A percentile compares a stretch with the other conserved stretches of the same genome.
These are phyloP conservation scores for Rhizopogon vulgaris DNA, from an alignment of 768 basidiomycete genomes.

Conservation along the genomic window DNA sequence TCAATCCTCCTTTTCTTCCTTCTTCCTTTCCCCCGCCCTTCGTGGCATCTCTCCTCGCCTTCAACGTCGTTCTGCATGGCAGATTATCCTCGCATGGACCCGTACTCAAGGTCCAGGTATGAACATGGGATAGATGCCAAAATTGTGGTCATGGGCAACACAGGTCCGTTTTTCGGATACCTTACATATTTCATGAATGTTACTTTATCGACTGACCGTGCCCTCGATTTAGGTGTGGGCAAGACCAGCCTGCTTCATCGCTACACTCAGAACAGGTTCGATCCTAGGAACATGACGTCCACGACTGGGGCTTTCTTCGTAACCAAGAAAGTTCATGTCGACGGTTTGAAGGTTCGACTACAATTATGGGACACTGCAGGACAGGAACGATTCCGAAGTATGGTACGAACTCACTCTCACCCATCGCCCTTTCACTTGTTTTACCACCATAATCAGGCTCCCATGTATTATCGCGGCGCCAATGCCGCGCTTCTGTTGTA, in stretches of 20 bases:
- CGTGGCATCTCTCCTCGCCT: conserved; percentile 33
- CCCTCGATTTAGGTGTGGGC: conserved; percentile 60
- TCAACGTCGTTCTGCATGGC: conserved; percentile 38
- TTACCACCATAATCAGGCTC: conserved; percentile 49
- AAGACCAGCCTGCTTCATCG: conserved; percentile 89
- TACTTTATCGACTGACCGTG: conserved; percentile 11
- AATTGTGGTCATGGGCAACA: conserved; percentile 92
- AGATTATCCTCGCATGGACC: conserved; percentile 56
- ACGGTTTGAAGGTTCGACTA: conserved; percentile 79
- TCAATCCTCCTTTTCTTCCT: conserved; percentile 18
- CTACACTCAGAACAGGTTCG: conserved; percentile 88
- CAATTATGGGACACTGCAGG: conserved; percentile 94
- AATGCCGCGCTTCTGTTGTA: conserved; percentile 92
- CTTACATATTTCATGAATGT: conserved; percentile 3
- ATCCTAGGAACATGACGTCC: conserved; percentile 81
- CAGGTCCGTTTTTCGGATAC: conserved; percentile 32
- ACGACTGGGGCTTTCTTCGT: conserved; percentile 93
- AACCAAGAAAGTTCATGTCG: conserved; percentile 83
- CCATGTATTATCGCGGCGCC: conserved; percentile 95
- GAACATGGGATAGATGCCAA: conserved; percentile 89
- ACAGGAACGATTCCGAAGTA: conserved; percentile 87
- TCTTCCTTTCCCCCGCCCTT: conserved; percentile 32
- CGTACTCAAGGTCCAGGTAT: conserved; percentile 61
- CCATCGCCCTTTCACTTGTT: conserved; percentile 3
- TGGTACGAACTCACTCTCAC: conserved; percentile 44